A percentile compares a stretch with the other conserved stretches of the same genome.
phyloP scores from a whole-genome alignment of 768 basidiomycete species.

The Chlorophyllum brunneum region DNA sequence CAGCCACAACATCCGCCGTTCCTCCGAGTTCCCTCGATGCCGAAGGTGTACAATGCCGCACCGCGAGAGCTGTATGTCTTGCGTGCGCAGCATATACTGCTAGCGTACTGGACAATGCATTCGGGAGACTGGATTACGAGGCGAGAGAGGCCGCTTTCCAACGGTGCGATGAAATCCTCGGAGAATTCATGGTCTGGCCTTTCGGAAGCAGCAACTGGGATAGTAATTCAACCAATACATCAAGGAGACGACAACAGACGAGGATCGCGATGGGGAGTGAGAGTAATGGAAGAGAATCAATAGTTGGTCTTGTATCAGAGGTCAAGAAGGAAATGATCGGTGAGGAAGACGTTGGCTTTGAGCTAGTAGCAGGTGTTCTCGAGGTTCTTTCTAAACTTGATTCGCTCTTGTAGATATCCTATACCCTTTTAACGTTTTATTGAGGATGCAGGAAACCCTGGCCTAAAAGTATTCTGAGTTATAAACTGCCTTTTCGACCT shows the following conservation, averaged over 20 bases:
- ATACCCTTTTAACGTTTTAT: constrained; percentile 2
- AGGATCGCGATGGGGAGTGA: constrained; percentile 50
- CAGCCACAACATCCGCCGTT: constrained; percentile 76
- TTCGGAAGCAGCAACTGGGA: constrained; percentile 42
- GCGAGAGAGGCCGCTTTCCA: constrained; percentile 91
- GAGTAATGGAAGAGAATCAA: constrained; percentile 53
- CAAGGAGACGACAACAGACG: constrained; percentile 29
- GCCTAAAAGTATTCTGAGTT: too few relatives aligned
- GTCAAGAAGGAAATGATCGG: constrained; percentile 64
- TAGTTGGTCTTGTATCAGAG: constrained; percentile 71
- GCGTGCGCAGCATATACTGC: constrained; percentile 93
- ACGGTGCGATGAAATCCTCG: constrained; percentile 90
- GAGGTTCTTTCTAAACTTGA: constrained; percentile 93
- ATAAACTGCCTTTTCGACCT: too few relatives aligned
- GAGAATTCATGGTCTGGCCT: constrained; percentile 90
- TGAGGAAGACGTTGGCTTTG: constrained; percentile 83
- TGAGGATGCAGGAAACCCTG: background rate
- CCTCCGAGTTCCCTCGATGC: constrained; percentile 71
- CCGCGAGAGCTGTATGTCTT: constrained; percentile 76
- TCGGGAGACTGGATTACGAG: constrained; percentile 85
- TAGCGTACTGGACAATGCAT: constrained; percentile 92
- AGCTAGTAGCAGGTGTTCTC: constrained; percentile 87
- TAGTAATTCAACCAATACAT: background rate
- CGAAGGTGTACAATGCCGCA: constrained; percentile 78
- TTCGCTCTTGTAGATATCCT: constrained; percentile 57